Evolutionary conservation across 495 filamentous ascomycete genomes (phyloP), one percentile per base, ranked within the genome.

Genomic region (Hyaloscypha bicolor): DNA sequence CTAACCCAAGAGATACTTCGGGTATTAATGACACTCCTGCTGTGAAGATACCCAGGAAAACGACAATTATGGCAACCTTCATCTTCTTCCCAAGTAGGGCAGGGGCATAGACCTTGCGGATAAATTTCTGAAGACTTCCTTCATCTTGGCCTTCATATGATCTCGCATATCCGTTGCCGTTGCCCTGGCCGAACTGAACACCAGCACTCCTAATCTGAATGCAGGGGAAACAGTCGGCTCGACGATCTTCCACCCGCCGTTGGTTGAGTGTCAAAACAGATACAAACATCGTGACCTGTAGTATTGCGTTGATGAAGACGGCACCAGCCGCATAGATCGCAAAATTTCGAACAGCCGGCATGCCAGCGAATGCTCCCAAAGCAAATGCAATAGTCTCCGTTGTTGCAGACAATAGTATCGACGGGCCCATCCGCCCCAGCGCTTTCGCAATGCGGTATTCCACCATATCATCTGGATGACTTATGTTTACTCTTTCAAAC

Each of bases 261-360:
- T 99, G 95, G 72, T 98, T 98, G 60, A 97, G 82, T 31, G 93
- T 88, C 16, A 99, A 86, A 2, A 97, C 90, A 14, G 95, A 90
- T 48, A 97, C 85, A 71, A 99, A 99, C 88, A 97, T 94, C 9
- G 95, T 99, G 62, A 97, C 87, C 75, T 99, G 95, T 25, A 99
- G 79, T 35, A 98, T 72, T 6, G 96, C 95, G 73, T 99, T 99
- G 82, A 99, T 94, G 71, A 97, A 90, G 12, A 99, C 96, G 6
- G 95, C 95, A 39, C 95, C 95, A 19, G 95, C 93, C 1, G 95
- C 95, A 77, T 99, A 99, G 35, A 93, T 87, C 12, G 95, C 95
- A 76, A 99, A 99, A 74, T 99, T 99, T 62, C 92, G 86, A 42
- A 99, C 95, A 1, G 95, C 95, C 14, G 95, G 95, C 95, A 99